Conservation (phyloP, 441 rosid genomes). For the Gossypium trilobum region DNA sequence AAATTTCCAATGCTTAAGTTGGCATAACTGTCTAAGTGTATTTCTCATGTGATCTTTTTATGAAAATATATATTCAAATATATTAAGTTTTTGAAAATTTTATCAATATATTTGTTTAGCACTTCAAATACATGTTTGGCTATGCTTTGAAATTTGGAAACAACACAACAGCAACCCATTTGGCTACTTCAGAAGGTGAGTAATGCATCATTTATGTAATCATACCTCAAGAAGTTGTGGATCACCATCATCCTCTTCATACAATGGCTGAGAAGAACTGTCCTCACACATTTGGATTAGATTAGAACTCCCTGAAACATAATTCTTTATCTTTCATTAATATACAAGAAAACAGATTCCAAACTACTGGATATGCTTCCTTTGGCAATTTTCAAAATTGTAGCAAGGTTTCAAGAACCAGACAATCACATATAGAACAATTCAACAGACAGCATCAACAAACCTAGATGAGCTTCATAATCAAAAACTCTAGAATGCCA, state of each 20-base stretch:
- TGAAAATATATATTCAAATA: neutral
- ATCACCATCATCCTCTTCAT: conserved; percentile 22
- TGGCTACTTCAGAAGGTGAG: neutral
- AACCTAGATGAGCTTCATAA: conserved; percentile 27
- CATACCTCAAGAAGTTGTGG: conserved; percentile 27
- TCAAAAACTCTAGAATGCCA: conserved; percentile 24
- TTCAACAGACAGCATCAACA: conserved; percentile 13
- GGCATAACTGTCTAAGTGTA: neutral
- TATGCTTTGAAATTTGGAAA: neutral
- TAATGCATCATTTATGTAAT: neutral
- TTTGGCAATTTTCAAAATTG: conserved; percentile 1
- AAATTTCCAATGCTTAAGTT: neutral
- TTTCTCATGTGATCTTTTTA: neutral
- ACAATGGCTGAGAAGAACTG: conserved; percentile 17
- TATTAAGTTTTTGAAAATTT: neutral
- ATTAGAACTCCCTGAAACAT: conserved; percentile 31
- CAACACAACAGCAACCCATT: neutral
- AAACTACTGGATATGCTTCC: neutral
- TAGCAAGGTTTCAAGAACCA: neutral
- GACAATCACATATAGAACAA: neutral
- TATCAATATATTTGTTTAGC: neutral
- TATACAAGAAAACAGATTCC: conserved; percentile 12
- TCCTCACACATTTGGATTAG: conserved; percentile 20
- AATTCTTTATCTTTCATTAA: conserved; percentile 17
- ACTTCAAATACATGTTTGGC: neutral